Evolutionary conservation across 495 filamentous ascomycete genomes (phyloP).

Genomic region (Neurospora sp.): DNA sequence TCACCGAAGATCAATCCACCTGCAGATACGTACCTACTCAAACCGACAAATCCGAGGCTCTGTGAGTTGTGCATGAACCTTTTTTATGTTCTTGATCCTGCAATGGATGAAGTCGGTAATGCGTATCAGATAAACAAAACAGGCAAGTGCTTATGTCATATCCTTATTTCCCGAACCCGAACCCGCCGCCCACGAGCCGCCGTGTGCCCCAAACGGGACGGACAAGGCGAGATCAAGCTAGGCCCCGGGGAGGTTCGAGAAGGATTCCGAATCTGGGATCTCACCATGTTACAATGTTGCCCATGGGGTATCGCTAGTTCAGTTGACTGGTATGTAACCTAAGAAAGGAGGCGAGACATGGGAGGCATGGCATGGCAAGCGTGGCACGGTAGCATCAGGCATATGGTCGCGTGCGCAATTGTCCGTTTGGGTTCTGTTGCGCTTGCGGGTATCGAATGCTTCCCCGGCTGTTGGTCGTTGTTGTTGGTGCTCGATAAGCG

Average conservation of each 20-base stretch:
- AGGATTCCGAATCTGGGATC: not conserved
- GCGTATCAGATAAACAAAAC: not conserved
- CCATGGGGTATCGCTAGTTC: not conserved
- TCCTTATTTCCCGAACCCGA: not conserved
- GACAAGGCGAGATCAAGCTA: not conserved
- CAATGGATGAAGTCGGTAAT: no score
- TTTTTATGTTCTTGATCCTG: no score
- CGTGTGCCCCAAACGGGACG: not conserved
- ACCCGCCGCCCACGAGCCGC: not conserved
- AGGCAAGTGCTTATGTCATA: not conserved
- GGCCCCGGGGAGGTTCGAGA: not conserved
- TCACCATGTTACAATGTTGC: not conserved
- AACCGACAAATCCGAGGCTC: no score
- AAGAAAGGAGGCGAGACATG: not conserved
- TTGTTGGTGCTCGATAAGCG: not conserved
- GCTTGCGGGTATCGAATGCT: not conserved
- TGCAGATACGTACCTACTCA: no score
- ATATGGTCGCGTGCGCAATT: not conserved
- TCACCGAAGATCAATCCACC: no score
- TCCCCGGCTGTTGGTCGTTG: not conserved
- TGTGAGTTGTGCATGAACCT: no score
- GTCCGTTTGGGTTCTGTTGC: not conserved
- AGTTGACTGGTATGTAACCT: not conserved
- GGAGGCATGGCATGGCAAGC: not conserved
- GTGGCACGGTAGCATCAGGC: not conserved